Base-by-base conservation (phyloP, 2,329 filamentous ascomycete species). In the Pseudopyrenochaeta lycopersici region DNA sequence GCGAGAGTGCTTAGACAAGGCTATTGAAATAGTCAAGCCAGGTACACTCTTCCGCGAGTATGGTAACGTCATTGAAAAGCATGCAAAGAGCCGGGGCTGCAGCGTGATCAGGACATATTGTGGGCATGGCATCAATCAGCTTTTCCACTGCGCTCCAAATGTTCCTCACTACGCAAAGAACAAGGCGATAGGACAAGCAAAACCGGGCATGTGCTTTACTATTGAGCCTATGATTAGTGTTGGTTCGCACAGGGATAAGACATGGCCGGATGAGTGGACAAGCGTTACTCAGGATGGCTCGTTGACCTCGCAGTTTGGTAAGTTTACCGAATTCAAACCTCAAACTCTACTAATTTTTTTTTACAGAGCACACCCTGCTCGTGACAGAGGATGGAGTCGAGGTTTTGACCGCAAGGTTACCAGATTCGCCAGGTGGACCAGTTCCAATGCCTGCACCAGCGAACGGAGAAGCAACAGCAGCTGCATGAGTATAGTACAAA, bases 261-360 rank as follows among this genome's bases (percentile, higher is more conserved):
- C 92, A 0, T 99, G 95, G 95, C 95, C 95, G 0, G 95, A 99
- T 75, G 92, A 98, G 80, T 99, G 95, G 95, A 99, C 95, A 1
- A 97, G 92, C 77, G 91, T 91, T 4, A 99, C 95, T 0, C 85
- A 88, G 51, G 95, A 99, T 74, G 95, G 95, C 45, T 90, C 90
- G 77, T 83, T 86, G 72, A 97, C 93, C 14, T 95, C 95, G 9
- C 95, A 99, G 73, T 99, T 99, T 71, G 90, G 89, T 92, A 80
- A 76, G 87, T 60, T 7, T 15, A 12, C 7, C 14, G 3, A 9
- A 1, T 15, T 15, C 4, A n/a, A 11, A 1, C 23, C 27, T 46
- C 33, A 29, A 32, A 35, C 10, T 44, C 35, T 12, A 20, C 62
- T 69, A 47, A 70, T 52, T 5, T 10, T 52, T 5, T 10, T n/a